Base-by-base conservation (phyloP, 176 grass and related monocot genomes). In the Hsuehochloa calcarea region DNA sequence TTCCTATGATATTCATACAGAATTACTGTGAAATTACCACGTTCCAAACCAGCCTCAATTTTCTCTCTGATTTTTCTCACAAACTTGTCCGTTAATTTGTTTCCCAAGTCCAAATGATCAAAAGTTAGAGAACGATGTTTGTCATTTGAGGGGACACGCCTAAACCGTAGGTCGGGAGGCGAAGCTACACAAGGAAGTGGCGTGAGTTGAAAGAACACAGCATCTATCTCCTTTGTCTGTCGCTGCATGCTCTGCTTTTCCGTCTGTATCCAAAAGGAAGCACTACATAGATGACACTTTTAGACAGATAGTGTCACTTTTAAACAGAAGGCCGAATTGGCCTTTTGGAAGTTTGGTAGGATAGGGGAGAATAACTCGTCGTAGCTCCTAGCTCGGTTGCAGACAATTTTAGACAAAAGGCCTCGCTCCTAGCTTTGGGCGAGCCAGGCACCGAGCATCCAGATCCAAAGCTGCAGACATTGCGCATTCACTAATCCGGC, bases 391-490 rank as follows among this genome's bases (percentile, higher is more conserved):
- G 63, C 29, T 29, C 29, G 29, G 31, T 34, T 34, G 31, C 2
- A 34, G 1, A 34, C 31, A 3, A 1, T 34, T 34, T 34, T 34
- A 34, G 3, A 34, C 31, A 34, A 3, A 34, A 34, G 31, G 31
- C 31, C 31, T 34, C 0, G 31, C 31, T 34, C 31, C 29, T 29
- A 29, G 29, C 29, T 29, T 29, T 29, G 29, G 29, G 29, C 29
- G 29, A 29, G 29, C 1, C 31, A 34, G 31, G 31, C 31, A 7
- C 5, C 7, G 0, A 40, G 5, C 78, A 10, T 3, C 34, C 88
- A 90, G 88, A 90, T 90, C 88, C 79, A 58, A n/a, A 27, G 19
- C 8, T 52, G 29, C 26, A 35, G 29, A 54, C 3, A 26, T 3
- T 1, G 10, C 17, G 40, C 25, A 65, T 52, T 14, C 31, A 73